These are phyloP conservation scores for Echium plantagineum DNA, from an alignment of 257 asterid species.

Conservation along the genomic window DNA sequence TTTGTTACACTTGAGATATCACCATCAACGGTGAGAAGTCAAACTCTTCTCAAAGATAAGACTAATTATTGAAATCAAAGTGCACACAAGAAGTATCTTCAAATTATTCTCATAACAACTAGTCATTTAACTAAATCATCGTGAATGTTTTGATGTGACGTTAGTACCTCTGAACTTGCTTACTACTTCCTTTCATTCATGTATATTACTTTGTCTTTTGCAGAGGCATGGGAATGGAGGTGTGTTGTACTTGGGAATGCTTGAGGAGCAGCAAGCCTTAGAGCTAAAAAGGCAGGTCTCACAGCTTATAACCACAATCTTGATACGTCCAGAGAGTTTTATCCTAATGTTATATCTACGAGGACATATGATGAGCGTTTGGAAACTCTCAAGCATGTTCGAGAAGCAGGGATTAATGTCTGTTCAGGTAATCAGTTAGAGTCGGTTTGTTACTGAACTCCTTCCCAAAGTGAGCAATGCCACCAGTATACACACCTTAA, in stretches of 20 bases:
- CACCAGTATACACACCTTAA: neutral
- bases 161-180: no score
- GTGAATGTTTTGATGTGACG: no score
- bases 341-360: constrained; percentile 78
- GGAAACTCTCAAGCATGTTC: constrained; percentile 49
- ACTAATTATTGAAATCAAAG: no score
- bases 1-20: no score
- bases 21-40: neutral
- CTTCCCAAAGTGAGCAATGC: neutral
- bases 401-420: constrained; percentile 48
- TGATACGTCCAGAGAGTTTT: constrained; percentile 92
- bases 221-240: constrained; percentile 99
- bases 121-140: no score
- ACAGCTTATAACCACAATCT: constrained; percentile 96
- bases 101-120: no score
- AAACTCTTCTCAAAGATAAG: no score
- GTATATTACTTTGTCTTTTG: constrained; percentile 9
- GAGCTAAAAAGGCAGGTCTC: constrained; percentile 86
- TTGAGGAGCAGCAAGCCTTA: constrained; percentile 92
- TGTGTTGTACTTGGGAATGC: constrained; percentile 97
- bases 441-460: neutral
- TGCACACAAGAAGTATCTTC: constrained; percentile 5
- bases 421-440: constrained; percentile 33
- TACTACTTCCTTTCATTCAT: neutral
- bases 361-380: constrained; percentile 86